phyloP scores from a whole-genome alignment of 768 basidiomycete genomes.

The Serendipita sp. region DNA sequence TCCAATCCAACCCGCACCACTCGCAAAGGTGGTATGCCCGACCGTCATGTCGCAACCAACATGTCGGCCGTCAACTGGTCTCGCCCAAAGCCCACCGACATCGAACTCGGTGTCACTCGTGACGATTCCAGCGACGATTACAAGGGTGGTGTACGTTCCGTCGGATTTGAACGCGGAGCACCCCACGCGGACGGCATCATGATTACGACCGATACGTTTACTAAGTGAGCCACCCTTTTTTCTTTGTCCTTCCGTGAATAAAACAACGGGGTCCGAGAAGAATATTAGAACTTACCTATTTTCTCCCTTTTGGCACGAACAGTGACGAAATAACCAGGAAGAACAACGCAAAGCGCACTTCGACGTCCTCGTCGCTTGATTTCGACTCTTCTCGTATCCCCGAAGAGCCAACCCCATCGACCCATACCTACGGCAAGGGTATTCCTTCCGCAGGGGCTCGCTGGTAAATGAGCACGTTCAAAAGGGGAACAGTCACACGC shows the following conservation, averaged over 20 bases:
- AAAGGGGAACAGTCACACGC: not conserved
- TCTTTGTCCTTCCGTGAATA: not conserved
- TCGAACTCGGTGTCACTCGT: not conserved
- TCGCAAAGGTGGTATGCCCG: not conserved
- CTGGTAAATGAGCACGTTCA: not conserved
- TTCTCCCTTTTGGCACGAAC: not conserved
- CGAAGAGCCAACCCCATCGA: not conserved
- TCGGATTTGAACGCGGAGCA: constrained; percentile 3
- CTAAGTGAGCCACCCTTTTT: not conserved
- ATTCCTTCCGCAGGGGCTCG: not conserved
- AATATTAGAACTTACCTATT: not conserved
- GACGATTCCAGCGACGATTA: constrained; percentile 4
- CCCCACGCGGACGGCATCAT: not conserved
- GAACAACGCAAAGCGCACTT: not conserved
- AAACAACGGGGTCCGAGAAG: no score
- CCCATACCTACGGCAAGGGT: not conserved
- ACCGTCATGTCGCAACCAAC: not conserved
- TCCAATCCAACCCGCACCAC: not conserved
- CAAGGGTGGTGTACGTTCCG: not conserved
- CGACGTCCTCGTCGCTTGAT: not conserved
- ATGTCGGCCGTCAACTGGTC: constrained; percentile 4
- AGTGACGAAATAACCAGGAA: not conserved
- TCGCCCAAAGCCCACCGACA: not conserved
- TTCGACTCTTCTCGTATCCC: constrained; percentile 1
- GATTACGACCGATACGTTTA: constrained; percentile 4